These are phyloP conservation scores for Plasmodium gonderi DNA, from an alignment of 169 alveolate genomes.

Conservation along the genomic window DNA sequence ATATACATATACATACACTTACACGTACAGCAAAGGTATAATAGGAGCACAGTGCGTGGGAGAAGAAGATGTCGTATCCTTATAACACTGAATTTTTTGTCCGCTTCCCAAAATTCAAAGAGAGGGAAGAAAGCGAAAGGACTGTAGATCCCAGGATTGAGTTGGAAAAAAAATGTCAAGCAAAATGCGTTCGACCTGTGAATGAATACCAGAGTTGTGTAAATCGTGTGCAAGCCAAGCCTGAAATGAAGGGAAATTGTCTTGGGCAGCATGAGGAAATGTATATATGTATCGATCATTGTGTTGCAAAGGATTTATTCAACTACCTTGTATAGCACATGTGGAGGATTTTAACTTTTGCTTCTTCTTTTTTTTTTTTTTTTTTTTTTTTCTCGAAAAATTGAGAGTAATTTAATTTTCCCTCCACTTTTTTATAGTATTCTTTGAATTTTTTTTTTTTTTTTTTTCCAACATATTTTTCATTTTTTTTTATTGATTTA, in stretches of 20 bases:
- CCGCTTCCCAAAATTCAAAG: constrained; percentile 79
- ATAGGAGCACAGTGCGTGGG: background rate
- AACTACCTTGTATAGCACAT: constrained; percentile 75
- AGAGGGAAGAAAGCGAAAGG: constrained; percentile 78
- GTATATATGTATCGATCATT: constrained; percentile 82
- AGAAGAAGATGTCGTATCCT: constrained; percentile 77
- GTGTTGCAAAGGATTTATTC: constrained; percentile 81
- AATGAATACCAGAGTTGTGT: constrained; percentile 82
- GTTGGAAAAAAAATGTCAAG: constrained; percentile 82
- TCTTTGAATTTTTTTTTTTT: background rate
- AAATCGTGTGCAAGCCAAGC: constrained; percentile 79
- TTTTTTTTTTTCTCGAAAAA: background rate
- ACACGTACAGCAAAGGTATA: background rate
- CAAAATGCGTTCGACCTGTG: constrained; percentile 82
- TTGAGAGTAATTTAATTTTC: no score
- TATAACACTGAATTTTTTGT: constrained; percentile 79
- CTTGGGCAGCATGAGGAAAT: constrained; percentile 83
- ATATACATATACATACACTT: background rate
- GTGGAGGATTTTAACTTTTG: background rate
- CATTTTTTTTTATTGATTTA: background rate
- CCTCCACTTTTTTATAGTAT: background rate
- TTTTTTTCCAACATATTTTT: background rate
- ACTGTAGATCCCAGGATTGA: constrained; percentile 82
- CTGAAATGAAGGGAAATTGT: constrained; percentile 84
- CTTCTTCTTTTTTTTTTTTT: background rate